phyloP scores from a whole-genome alignment of 192 early-diverging fungal genomes.

The Rhizophlyctis rosea region DNA sequence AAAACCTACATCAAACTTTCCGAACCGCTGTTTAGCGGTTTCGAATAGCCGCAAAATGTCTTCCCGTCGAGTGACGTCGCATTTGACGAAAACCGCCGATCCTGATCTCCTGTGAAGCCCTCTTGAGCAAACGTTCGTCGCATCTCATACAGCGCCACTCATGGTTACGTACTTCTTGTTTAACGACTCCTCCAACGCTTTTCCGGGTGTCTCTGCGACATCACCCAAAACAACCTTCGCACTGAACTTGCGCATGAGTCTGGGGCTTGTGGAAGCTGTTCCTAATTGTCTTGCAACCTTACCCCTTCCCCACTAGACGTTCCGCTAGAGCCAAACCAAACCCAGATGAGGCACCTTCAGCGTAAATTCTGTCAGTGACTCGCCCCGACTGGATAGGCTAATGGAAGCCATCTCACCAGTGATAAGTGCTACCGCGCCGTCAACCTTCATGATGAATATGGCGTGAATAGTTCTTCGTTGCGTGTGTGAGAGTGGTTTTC shows the following conservation, averaged over 20 bases:
- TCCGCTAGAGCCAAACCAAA: slow-evolving; percentile 64
- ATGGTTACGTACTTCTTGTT: slow-evolving; percentile 22
- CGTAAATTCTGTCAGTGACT: no score
- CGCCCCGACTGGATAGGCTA: no score
- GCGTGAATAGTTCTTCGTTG: no score
- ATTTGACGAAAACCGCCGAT: slow-evolving; percentile 53
- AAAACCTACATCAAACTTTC: slow-evolving; percentile 38
- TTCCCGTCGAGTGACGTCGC: slow-evolving; percentile 68
- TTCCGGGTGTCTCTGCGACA: slow-evolving; percentile 42
- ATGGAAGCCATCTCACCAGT: no score
- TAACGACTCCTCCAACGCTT: slow-evolving; percentile 14
- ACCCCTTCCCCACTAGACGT: slow-evolving; percentile 53
- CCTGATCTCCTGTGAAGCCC: slow-evolving; percentile 24
- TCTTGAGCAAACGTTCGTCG: no score
- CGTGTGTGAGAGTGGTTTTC: no score
- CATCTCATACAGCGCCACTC: no score
- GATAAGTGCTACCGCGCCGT: slow-evolving; percentile 64
- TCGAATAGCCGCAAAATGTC: slow-evolving; percentile 64
- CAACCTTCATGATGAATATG: slow-evolving; percentile 29
- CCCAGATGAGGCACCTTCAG: slow-evolving; percentile 61
- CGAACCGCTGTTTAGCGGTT: slow-evolving; percentile 53
- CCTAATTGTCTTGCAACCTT: background rate
- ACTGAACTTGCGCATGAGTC: slow-evolving; percentile 17
- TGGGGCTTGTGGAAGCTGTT: no score
- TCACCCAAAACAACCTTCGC: slow-evolving; percentile 65